Evolutionary conservation across 352 stramenopile genomes (phyloP).

Genomic region (Peronospora destructor): DNA sequence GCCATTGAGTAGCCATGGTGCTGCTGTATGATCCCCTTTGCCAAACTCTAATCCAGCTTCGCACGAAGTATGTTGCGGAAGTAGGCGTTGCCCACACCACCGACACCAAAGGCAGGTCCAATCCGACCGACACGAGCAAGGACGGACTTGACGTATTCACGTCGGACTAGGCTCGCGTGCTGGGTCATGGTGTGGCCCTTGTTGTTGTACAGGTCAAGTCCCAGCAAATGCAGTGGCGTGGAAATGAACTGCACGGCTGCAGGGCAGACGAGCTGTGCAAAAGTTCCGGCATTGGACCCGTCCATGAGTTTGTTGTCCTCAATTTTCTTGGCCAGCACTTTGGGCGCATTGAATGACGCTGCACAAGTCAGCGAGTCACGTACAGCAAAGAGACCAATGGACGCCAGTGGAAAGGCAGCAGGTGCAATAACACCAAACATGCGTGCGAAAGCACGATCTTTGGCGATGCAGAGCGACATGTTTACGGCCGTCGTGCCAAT

Average conservation of each 20-base stretch:
- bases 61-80: conserved; percentile 45
- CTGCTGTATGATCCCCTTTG: conserved; percentile 5
- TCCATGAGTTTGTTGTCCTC: conserved; percentile 45
- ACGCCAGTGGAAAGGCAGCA: conserved; percentile 63
- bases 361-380: conserved; percentile 81
- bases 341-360: conserved; percentile 85
- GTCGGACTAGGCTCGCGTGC: conserved; percentile 54
- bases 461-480: conserved; percentile 87
- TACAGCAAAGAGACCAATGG: conserved; percentile 82
- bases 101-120: conserved; percentile 85
- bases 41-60: conserved; percentile 30
- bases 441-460: conserved; percentile 86
- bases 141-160: conserved; percentile 84
- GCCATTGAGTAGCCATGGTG: conserved; percentile 3
- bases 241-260: conserved; percentile 83
- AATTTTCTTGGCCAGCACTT: conserved; percentile 55
- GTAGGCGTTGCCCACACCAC: conserved; percentile 81
- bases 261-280: conserved; percentile 78
- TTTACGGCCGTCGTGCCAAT: conserved; percentile 84
- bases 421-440: conserved; percentile 87
- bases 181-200: conserved; percentile 22
- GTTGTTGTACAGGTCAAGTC: conserved; percentile 88
- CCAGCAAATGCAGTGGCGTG: conserved; percentile 84
- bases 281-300: conserved; percentile 40
- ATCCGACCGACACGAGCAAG: conserved; percentile 80